Base-by-base conservation (phyloP, 2,329 filamentous ascomycete species). In the Verruconis gallopava region DNA sequence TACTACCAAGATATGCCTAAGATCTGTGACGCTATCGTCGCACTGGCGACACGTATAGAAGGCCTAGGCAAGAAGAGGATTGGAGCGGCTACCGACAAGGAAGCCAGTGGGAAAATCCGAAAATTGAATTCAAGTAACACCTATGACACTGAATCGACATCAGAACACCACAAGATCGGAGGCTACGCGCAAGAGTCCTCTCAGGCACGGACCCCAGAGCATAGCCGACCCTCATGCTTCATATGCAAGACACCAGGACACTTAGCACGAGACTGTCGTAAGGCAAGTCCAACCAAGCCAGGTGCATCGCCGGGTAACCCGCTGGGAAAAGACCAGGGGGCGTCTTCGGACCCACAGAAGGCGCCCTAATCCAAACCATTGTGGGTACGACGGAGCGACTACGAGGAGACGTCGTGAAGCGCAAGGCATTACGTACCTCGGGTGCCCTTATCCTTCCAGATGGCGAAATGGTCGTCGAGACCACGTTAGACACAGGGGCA, bases 1-100 rank as follows among this genome's bases (percentile, higher is more conserved):
- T 14, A 25, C 14, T 25, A 25, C n/a, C 11, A 40, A 17, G 20
- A 40, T 30, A 40, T 40, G 9, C 37, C 22, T n/a, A 40, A 14
- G 4, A 40, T 21, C 21, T 11, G 6, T 25, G 22, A 40, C 37
- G 37, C 9, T 22, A 13, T 40, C 15, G 20, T 25, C 6, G n/a
- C 12, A 28, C 15, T 40, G 18, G 22, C 22, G 13, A 41, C 38
- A 5, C 14, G 20, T 28, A 39, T 39, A n/a, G 17, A 39, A 17
- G 17, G 13, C 35, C 21, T 5, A 18, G 6, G 19, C n/a, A 30
- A 30, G 25, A 9, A n/a, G n/a, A n/a, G n/a, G n/a, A n/a, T n/a
- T n/a, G n/a, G 25, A 30, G 25, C 25, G 25, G 25, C 25, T 30
- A 30, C 25, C n/a, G 25, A 9, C 25, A n/a, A n/a, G n/a, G n/a